These are phyloP conservation scores for Cercospora citrullina DNA, from an alignment of 2,329 filamentous ascomycete species.

Conservation along the genomic window DNA sequence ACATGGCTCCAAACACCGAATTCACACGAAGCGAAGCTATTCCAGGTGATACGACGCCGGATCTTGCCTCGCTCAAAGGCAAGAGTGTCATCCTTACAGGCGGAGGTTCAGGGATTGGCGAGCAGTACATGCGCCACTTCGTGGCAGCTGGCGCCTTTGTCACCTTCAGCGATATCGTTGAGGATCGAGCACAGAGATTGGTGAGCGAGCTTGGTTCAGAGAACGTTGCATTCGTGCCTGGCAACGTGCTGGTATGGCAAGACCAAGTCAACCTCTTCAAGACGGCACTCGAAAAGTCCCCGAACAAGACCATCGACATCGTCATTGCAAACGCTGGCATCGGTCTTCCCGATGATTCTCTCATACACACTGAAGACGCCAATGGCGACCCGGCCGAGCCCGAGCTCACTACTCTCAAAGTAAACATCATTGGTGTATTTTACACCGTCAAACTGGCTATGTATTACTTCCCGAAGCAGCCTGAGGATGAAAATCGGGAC, in stretches of 20 bases:
- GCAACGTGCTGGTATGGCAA: conserved; percentile 36
- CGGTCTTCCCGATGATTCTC: conserved; percentile 27
- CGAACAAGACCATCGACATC: conserved; percentile 31
- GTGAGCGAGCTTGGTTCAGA: conserved; percentile 37
- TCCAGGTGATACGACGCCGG: conserved; percentile 40
- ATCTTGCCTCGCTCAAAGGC: conserved; percentile 43
- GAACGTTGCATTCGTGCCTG: conserved; percentile 35
- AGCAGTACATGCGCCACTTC: conserved; percentile 38
- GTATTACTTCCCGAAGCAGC: conserved; percentile 40
- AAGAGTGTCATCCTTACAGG: conserved; percentile 54
- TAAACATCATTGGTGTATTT: conserved; percentile 31
- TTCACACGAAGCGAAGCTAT: conserved; percentile 27
- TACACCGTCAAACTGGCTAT: conserved; percentile 41
- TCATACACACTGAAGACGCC: conserved; percentile 18
- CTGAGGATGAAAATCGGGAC: conserved; percentile 43
- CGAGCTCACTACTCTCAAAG: conserved; percentile 29
- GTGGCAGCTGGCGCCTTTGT: conserved; percentile 38
- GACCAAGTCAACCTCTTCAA: conserved; percentile 38
- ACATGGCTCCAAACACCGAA: conserved; percentile 15
- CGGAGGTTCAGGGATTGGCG: conserved; percentile 46
- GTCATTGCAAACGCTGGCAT: conserved; percentile 38
- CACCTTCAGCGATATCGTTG: conserved; percentile 40
- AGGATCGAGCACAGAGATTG: conserved; percentile 32
- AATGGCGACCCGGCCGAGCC: conserved; percentile 32
- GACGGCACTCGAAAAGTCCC: conserved; percentile 26